Conservation (phyloP, 2,329 filamentous ascomycete species). For the Teratosphaeria gauchensis region DNA sequence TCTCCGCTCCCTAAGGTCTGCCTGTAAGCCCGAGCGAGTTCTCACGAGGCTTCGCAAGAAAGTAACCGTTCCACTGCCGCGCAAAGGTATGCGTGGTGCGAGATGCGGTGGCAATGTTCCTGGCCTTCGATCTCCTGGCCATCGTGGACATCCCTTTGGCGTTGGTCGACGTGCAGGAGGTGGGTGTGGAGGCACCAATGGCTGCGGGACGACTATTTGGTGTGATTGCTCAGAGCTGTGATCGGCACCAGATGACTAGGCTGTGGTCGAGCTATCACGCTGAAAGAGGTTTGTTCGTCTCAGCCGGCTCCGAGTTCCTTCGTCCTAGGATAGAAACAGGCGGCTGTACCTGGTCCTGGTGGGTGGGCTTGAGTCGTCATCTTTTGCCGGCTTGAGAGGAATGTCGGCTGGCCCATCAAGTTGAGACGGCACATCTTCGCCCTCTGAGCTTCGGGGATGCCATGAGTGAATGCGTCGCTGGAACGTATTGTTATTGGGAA, state of each 20-base stretch:
- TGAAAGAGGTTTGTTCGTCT: slow-evolving; percentile 2
- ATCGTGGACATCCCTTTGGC: slow-evolving; percentile 20
- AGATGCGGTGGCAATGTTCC: not conserved
- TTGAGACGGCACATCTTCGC: not conserved
- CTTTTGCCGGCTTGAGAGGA: not conserved
- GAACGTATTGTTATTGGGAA: slow-evolving; percentile 18
- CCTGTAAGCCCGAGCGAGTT: not conserved
- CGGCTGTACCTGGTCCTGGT: not conserved
- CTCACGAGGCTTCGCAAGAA: not conserved
- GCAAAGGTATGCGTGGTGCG: not conserved
- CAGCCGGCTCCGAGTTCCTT: slow-evolving; percentile 6
- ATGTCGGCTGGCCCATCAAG: not conserved
- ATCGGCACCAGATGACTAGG: not conserved
- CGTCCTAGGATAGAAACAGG: slow-evolving; percentile 17
- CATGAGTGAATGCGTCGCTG: slow-evolving; percentile 12
- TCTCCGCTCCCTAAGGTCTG: not conserved
- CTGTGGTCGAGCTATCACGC: not conserved
- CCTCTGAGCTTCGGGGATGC: slow-evolving; percentile 2
- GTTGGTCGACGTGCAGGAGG: slow-evolving; percentile 17
- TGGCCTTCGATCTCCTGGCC: slow-evolving; percentile 11
- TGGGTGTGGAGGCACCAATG: slow-evolving; percentile 12
- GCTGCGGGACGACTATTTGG: not conserved
- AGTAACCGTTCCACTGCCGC: not conserved
- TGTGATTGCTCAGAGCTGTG: not conserved
- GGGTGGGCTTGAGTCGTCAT: not conserved